Base-by-base conservation (phyloP, 2,329 filamentous ascomycete genomes). In the Pseudogymnoascus sp. region DNA sequence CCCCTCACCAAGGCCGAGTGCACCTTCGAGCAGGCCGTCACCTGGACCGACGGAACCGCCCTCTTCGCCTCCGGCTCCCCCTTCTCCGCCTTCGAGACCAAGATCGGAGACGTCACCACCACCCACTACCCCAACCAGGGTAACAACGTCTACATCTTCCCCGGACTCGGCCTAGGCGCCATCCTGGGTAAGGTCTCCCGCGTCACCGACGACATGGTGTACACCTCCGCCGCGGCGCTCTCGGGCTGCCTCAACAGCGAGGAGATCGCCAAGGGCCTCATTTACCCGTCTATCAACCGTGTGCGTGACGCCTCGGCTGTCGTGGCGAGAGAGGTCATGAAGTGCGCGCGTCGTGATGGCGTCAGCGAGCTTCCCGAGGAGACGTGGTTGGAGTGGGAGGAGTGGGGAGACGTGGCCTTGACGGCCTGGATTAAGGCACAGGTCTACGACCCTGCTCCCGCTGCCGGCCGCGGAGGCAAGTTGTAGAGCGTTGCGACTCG, bases 1-100 rank as follows among this genome's bases (percentile, higher is more conserved):
- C 94, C 94, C 59, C 87, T 92, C 60, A 92, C 88, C 77, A 97
- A 97, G 81, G 95, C 93, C 7, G 94, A 99, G 79, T 97, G 94
- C 79, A 96, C 91, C 13, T 97, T 95, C 71, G 92, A 97, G 80
- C 89, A 94, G 36, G 94, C 94, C 13, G 83, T 97, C 71, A 84
- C 86, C 71, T 87, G 93, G 86, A 97, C 93, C 9, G 89, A 97
- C 63, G 93, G 93, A 65, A 90, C 87, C 61, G 92, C 87, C 70
- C 86, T 99, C 73, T 99, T 99, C 72, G 94, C 94, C 59, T 97
- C 92, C 5, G 94, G 94, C 66, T 96, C 92, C 58, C 94, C 94
- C 12, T 97, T 97, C 83, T 83, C 86, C 25, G 82, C 87, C 2
- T 82, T 90, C 72, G 52, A 58, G 52, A 82, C 84, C 72, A 88